Base-by-base conservation (phyloP, 2,329 filamentous ascomycete genomes). In the Pseudopithomyces maydicus region DNA sequence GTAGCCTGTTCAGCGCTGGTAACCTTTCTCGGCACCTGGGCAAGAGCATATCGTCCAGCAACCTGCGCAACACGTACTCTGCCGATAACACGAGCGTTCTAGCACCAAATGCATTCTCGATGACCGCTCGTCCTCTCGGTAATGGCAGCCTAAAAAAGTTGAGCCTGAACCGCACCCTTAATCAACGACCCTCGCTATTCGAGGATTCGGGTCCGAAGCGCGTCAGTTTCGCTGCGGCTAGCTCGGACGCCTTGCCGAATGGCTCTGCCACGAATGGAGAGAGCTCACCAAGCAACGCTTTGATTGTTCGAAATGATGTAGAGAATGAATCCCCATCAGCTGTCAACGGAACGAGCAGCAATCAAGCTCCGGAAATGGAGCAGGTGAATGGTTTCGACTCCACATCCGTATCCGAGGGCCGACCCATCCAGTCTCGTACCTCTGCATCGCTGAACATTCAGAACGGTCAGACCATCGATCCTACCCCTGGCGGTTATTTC, bases 1-100 rank as follows among this genome's bases (percentile, higher is more conserved):
- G 67, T 36, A 75, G 72, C 47, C 57, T 74, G 12, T 69, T 75
- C 38, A 63, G 68, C 22, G 78, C 78, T 52, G 82, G 87, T n/a
- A 90, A 87, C 70, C 79, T 91, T 43, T 86, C 86, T 55, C 86
- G 90, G 54, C 86, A 86, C 56, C 81, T 97, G 54, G 89, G 85
- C 74, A 97, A 95, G 82, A 97, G 93, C 75, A 85, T 96, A 58
- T 97, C 92, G 3, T 89, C 90, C 12, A 96, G 88, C 80, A 97
- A 90, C 72, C 81, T 98, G 43, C 90, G 93, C 55, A 88, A 90
- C 61, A 91, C 86, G 62, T 93, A 90, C 74, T 91, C 89, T 56
- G 84, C 89, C 0, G 91, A 96, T 54, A n/a, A n/a, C n/a, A 91
- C 96, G 63, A 96, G 91, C 74, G 89, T 97, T 55, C 81, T 97